phyloP scores from a whole-genome alignment of 106 monocot species.

The Narthecium ossifragum region DNA sequence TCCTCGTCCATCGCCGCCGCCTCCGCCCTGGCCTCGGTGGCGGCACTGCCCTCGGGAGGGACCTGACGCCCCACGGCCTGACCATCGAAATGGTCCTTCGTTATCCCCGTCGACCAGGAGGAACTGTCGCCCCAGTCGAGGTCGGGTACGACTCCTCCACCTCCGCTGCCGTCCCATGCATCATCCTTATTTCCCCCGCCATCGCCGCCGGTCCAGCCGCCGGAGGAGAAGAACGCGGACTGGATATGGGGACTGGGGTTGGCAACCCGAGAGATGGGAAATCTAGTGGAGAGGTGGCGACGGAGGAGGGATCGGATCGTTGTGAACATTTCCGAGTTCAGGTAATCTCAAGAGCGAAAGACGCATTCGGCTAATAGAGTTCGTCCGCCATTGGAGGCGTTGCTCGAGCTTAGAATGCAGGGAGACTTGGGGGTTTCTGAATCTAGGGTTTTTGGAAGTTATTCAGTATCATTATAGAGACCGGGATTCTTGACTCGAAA shows the following conservation, averaged over 20 bases:
- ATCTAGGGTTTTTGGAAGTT: too few relatives aligned
- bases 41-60: background rate
- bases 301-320: constrained; percentile 1
- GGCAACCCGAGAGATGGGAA: constrained; percentile 13
- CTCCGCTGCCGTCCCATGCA: constrained; percentile 3
- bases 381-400: too few relatives aligned
- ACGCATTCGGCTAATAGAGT: too few relatives aligned
- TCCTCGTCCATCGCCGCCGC: constrained; percentile 40
- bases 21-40: constrained; percentile 4
- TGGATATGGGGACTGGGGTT: constrained; percentile 4
- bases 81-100: constrained; percentile 80
- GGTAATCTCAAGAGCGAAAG: too few relatives aligned
- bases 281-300: constrained; percentile 4
- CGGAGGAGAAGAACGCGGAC: constrained; percentile 18
- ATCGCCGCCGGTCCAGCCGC: constrained; percentile 9
- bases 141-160: constrained; percentile 3
- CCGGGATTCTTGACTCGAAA: too few relatives aligned
- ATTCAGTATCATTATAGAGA: too few relatives aligned
- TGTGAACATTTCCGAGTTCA: background rate
- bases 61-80: constrained; percentile 37
- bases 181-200: constrained; percentile 10
- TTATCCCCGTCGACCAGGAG: constrained; percentile 86
- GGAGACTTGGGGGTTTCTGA: too few relatives aligned
- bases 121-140: constrained; percentile 62
- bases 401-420: too few relatives aligned